Evolutionary conservation across 140 eudicot species (phyloP), one percentile per base, ranked within the genome.

Genomic region (Bidens hawaiensis): DNA sequence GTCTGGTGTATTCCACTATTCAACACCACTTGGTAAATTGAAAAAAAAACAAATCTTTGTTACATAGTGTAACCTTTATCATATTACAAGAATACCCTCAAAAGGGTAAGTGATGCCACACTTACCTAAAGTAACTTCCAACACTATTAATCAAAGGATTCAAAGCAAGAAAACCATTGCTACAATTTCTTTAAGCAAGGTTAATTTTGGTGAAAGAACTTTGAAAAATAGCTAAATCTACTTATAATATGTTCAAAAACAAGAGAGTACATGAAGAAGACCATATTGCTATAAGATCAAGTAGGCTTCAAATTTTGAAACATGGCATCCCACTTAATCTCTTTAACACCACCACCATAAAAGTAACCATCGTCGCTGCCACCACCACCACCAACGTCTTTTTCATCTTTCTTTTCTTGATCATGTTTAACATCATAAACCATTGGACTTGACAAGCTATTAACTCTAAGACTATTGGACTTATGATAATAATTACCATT

Each of bases 271-370:
- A 25, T 19, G 18, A 51, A 66, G 38, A 51, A 65, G 25, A 49
- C 1, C n/a, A 49, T 64, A 19, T 2, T 24, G 19, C 38, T 49
- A 24, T 24, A 67, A 27, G 47, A 26, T 78, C 60, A 90, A 53
- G 95, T 90, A 13, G 97, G 97, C 36, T 90, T 90, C 72, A 90
- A 65, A 79, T 90, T 79, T 56, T 90, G 87, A 78, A 90, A 90
- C 89, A 90, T 83, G 5, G 95, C 59, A 64, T 90, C 97, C 97
- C 95, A 90, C 79, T 83, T 81, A 70, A 86, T 81, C 72, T 86
- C 93, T 38, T 83, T 85, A 60, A 81, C 89, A 2, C 82, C 83
- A 68, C 78, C 60, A 49, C 50, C 43, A 10, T 78, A 46, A 79
- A 82, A 78, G 10, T 78, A 84, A 54, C 65, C 85, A 26, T 71